phyloP scores from a whole-genome alignment of 345 rosid species.

The Euphorbia tirucalli region DNA sequence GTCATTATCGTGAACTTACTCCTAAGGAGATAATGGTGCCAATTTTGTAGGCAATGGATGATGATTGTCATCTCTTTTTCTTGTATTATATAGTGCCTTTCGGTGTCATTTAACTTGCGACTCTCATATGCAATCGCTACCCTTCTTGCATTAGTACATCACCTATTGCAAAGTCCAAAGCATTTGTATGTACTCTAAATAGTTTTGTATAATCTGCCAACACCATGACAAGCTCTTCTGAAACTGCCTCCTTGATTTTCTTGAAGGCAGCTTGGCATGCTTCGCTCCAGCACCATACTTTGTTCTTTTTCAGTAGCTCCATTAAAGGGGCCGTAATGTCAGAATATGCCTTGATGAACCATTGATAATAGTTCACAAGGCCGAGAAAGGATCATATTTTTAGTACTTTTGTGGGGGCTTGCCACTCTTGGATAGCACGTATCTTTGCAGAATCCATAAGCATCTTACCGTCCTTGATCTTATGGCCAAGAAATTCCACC shows the following conservation, averaged over 20 bases:
- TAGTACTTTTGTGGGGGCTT: too few relatives aligned
- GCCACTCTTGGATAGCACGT: too few relatives aligned
- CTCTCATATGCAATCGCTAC: background rate
- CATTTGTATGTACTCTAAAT: background rate
- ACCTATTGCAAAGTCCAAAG: background rate
- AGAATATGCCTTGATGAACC: too few relatives aligned
- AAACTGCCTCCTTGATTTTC: background rate
- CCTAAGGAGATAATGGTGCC: background rate
- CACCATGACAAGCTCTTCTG: background rate
- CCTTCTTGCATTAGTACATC: constrained; percentile 4
- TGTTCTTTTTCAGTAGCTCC: too few relatives aligned
- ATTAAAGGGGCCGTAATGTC: too few relatives aligned
- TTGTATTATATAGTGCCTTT: background rate
- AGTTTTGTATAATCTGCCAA: background rate
- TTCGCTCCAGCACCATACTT: background rate
- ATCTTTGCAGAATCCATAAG: too few relatives aligned
- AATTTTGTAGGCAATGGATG: too few relatives aligned
- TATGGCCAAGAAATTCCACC: too few relatives aligned
- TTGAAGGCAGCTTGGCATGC: too few relatives aligned
- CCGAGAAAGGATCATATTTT: too few relatives aligned
- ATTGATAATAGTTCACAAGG: too few relatives aligned
- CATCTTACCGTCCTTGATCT: too few relatives aligned
- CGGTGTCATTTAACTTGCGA: background rate
- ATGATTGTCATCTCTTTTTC: background rate
- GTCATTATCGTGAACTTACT: background rate